These are phyloP conservation scores for Ceratobasidium sp. DNA, from an alignment of 1,284 basidiomycete species.

Conservation along the genomic window DNA sequence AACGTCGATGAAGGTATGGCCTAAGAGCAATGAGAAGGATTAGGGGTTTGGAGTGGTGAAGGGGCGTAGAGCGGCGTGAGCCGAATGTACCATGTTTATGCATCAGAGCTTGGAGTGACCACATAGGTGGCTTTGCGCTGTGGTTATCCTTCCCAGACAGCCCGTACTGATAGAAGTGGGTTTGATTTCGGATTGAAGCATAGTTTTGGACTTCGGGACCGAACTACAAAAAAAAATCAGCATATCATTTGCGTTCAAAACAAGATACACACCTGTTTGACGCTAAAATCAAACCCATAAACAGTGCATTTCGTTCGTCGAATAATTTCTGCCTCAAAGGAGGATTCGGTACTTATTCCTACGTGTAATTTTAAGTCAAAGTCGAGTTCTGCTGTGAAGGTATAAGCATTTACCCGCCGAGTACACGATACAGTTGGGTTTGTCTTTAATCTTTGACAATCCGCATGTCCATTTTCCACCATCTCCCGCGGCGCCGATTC, in stretches of 20 bases:
- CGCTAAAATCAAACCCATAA: slow-evolving; percentile 74
- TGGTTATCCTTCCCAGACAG: slow-evolving; percentile 59
- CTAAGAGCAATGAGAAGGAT: slow-evolving; percentile 40
- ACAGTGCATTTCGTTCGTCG: slow-evolving; percentile 70
- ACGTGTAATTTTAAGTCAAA: too few relatives aligned
- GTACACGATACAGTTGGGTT: slow-evolving; percentile 50
- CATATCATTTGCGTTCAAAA: neutral
- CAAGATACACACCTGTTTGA: slow-evolving; percentile 60
- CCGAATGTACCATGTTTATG: slow-evolving; percentile 61
- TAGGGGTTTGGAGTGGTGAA: slow-evolving; percentile 56
- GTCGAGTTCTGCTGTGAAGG: neutral
- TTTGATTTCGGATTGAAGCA: slow-evolving; percentile 54
- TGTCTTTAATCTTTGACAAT: slow-evolving; percentile 47
- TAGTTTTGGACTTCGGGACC: slow-evolving; percentile 63
- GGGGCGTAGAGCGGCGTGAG: slow-evolving; percentile 42
- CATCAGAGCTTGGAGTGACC: slow-evolving; percentile 65
- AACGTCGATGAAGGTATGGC: slow-evolving; percentile 61
- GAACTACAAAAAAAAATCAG: too few relatives aligned
- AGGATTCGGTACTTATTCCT: slow-evolving; percentile 52
- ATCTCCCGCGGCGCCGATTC: slow-evolving; percentile 49
- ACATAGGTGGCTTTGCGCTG: slow-evolving; percentile 60
- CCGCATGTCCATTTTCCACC: slow-evolving; percentile 53
- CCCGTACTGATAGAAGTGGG: slow-evolving; percentile 64
- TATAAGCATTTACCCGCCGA: slow-evolving; percentile 48
- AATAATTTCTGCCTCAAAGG: slow-evolving; percentile 59